Evolutionary conservation across 306 rosid genomes (phyloP), one percentile per base, ranked within the genome.

Genomic region (Lupinus albus): DNA sequence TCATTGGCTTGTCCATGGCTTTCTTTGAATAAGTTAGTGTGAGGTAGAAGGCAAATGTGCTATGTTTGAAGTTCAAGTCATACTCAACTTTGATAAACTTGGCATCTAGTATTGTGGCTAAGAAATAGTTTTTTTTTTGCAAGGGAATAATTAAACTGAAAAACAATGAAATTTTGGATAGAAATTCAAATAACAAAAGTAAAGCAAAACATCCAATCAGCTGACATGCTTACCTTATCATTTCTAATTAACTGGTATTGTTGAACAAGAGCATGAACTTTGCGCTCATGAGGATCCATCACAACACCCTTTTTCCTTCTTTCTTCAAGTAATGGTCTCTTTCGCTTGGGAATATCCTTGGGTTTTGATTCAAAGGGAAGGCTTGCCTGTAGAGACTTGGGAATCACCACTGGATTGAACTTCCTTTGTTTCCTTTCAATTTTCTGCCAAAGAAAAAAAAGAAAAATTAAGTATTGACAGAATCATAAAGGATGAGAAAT

Each of bases 351-450:
- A 47, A 4, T 74, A 53, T 93, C 84, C 80, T 88, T 89, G 1
- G 94, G 89, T 75, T 93, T 93, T 54, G 96, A 79, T 57, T 59
- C 80, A 76, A 90, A 93, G 16, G 97, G 99, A 39, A 93, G 89
- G 48, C 71, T 66, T 36, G 72, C 86, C 58, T 86, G 85, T 53
- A 89, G 33, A 17, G 89, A 76, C 81, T 85, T 89, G 14, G 99
- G 94, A 75, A 93, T 67, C 76, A 93, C 96, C 90, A 93, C 28
- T 0, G 96, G 92, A 69, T 93, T 93, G 86, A 83, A 89, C 82
- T 86, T 90, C 56, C 69, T 85, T 28, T 61, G 81, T 61, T 79
- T 87, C 73, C 99, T 88, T 83, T 86, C 99, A 74, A 88, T 82
- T 73, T 85, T 83, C 94, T 93, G 85, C 55, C 36, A 60, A 57